Evolutionary conservation across 257 asterid species (phyloP).

Genomic region (Solanum sejunctum): DNA sequence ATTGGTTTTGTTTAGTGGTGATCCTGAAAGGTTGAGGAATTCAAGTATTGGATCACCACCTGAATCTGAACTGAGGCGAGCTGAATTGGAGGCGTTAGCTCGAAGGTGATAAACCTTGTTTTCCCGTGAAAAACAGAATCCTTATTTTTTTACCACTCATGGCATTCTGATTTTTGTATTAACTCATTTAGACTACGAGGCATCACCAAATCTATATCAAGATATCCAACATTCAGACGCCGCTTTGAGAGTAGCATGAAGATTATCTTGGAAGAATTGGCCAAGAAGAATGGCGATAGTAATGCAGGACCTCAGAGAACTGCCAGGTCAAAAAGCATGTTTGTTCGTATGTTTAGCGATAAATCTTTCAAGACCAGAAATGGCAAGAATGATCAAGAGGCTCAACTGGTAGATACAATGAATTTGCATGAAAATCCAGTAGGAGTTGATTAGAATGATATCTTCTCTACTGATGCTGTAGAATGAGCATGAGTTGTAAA

Average conservation of each 20-base stretch:
- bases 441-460: background rate
- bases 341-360: constrained; percentile 43
- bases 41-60: constrained; percentile 35
- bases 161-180: background rate
- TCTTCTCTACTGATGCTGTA: background rate
- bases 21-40: constrained; percentile 49
- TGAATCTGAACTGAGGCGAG: constrained; percentile 58
- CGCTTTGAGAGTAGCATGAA: constrained; percentile 60
- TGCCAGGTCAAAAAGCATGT: constrained; percentile 57
- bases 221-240: constrained; percentile 81
- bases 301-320: constrained; percentile 3
- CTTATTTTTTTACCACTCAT: background rate
- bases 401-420: constrained; percentile 22
- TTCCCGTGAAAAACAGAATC: background rate
- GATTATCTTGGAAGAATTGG: constrained; percentile 54
- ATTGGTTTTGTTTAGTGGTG: constrained; percentile 49
- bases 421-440: background rate
- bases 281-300: constrained; percentile 35
- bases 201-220: constrained; percentile 74
- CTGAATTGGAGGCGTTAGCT: constrained; percentile 76
- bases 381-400: constrained; percentile 26
- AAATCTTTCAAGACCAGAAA: constrained; percentile 39
- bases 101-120: constrained; percentile 42
- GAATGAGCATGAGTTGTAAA: background rate
- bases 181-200: constrained; percentile 50